Base-by-base conservation (phyloP, 2,329 filamentous ascomycete species). In the Parastagonospora nodorum region DNA sequence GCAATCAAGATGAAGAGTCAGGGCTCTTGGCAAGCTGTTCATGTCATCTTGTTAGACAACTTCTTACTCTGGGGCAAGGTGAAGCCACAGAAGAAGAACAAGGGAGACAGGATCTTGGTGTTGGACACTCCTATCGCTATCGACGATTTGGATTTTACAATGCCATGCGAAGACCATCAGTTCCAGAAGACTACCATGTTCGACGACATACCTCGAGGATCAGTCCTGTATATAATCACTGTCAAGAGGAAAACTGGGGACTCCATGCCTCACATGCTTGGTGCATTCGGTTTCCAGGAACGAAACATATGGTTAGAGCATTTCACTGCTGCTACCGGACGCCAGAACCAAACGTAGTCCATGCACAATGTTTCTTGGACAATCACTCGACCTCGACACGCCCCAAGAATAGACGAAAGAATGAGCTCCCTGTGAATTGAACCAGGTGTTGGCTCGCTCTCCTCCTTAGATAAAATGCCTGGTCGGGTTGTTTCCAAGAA, bases 21-120 rank as follows among this genome's bases (percentile, higher is more conserved):
- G 31, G 69, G 69, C 3, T 29, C 57, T n/a, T 72, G 69, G 69
- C 48, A 55, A n/a, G 37, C 63, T 29, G 58, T 71, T 1, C 63
- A 71, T 27, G 64, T 53, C 14, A 48, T 70, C 6, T 50, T 71
- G 15, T 51, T 72, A 1, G 66, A 72, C 27, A 67, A 71, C 39
- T 65, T 53, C 40, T 45, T 71, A 10, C 47, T 71, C 8, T 71
- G 67, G 69, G 69, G 65, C 4, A 66, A 60, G 27, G 35, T 60
- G 7, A 70, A 68, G 29, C 30, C 56, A 12, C 57, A 55, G 10
- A 63, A 64, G 50, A 51, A 61, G 41, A 50, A 30, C 48, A 62
- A 55, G 19, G 51, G 48, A 1, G 57, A 63, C 8, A 59, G 49
- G 2, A 24, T 62, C 5, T n/a, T 58, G 7, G 51, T 63, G 19